These are phyloP conservation scores for Pseudopediastrum boryanum DNA, from an alignment of 139 green algal genomes.

Conservation along the genomic window DNA sequence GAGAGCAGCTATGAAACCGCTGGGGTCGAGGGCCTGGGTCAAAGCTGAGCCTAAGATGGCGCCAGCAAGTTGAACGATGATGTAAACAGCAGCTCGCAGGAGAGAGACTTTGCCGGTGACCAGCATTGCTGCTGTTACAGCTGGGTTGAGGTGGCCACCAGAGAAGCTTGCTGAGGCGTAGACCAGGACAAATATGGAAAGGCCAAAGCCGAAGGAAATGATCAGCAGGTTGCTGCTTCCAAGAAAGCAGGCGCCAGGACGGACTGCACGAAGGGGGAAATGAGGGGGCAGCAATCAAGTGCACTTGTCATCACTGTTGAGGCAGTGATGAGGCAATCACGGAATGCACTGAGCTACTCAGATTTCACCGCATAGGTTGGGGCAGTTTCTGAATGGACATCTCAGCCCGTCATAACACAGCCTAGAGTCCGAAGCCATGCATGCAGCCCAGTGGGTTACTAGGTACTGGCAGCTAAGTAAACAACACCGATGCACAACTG, in stretches of 20 bases:
- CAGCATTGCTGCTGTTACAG: constrained; percentile 20
- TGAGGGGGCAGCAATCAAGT: too few species aligned
- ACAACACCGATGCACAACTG: too few species aligned
- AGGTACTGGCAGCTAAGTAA: too few species aligned
- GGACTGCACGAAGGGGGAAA: too few species aligned
- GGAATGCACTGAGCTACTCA: too few species aligned
- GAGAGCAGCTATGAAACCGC: constrained; percentile 3
- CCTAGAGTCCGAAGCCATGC: too few species aligned
- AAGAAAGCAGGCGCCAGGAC: constrained; percentile 18
- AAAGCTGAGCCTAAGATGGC: constrained; percentile 24
- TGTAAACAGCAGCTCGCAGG: background rate
- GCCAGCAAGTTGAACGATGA: constrained; percentile 12
- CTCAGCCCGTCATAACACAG: too few species aligned
- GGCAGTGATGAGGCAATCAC: too few species aligned
- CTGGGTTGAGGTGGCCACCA: constrained; percentile 17
- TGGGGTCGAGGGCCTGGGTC: background rate
- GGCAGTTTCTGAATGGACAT: too few species aligned
- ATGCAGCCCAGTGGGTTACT: too few species aligned
- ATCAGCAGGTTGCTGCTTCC: constrained; percentile 25
- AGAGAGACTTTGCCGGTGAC: background rate
- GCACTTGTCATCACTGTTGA: too few species aligned
- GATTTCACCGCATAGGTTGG: too few species aligned
- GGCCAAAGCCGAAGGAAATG: constrained; percentile 24
- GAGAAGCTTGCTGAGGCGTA: constrained; percentile 28
- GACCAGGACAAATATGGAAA: constrained; percentile 28